These are phyloP conservation scores for Dactylellina leptospora DNA, from an alignment of 2,329 filamentous ascomycete genomes.

Conservation along the genomic window DNA sequence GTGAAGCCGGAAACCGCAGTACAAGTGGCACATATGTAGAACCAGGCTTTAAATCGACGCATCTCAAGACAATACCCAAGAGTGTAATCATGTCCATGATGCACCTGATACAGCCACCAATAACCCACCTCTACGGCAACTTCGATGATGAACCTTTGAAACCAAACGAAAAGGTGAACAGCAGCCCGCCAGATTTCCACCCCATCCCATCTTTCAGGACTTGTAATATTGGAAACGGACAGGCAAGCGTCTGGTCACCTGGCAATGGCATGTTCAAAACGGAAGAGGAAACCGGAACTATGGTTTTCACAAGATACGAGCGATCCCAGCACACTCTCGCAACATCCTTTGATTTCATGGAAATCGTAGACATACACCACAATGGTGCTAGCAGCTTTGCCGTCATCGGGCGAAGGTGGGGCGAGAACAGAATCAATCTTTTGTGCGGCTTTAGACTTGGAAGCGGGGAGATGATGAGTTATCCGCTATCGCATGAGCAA, in stretches of 20 bases:
- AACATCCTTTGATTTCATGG: conserved; percentile 48
- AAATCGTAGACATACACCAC: conserved; percentile 42
- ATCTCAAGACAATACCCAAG: conserved; percentile 49
- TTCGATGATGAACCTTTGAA: conserved; percentile 35
- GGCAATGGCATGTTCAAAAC: conserved; percentile 43
- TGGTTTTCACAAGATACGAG: conserved; percentile 51
- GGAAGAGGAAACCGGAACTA: conserved; percentile 41
- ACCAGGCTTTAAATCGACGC: conserved; percentile 46
- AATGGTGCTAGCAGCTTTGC: conserved; percentile 45
- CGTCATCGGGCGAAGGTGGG: conserved; percentile 39
- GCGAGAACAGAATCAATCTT: conserved; percentile 47
- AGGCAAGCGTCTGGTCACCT: conserved; percentile 46
- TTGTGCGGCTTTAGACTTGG: conserved; percentile 49
- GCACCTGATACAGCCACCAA: conserved; percentile 45
- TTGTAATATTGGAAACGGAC: conserved; percentile 39
- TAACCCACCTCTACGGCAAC: conserved; percentile 42
- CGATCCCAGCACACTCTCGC: conserved; percentile 44
- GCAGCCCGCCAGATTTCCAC: conserved; percentile 32
- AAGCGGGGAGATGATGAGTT: conserved; percentile 42
- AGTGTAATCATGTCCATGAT: conserved; percentile 53
- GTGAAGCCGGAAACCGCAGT: conserved; percentile 46
- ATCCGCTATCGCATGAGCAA: conserved; percentile 32
- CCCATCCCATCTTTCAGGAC: conserved; percentile 38
- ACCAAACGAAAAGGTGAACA: conserved; percentile 38
- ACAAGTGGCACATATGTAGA: conserved; percentile 45